Conservation (phyloP, 23 red algal genomes). For the Cyanidiococcus yangmingshanensis region DNA sequence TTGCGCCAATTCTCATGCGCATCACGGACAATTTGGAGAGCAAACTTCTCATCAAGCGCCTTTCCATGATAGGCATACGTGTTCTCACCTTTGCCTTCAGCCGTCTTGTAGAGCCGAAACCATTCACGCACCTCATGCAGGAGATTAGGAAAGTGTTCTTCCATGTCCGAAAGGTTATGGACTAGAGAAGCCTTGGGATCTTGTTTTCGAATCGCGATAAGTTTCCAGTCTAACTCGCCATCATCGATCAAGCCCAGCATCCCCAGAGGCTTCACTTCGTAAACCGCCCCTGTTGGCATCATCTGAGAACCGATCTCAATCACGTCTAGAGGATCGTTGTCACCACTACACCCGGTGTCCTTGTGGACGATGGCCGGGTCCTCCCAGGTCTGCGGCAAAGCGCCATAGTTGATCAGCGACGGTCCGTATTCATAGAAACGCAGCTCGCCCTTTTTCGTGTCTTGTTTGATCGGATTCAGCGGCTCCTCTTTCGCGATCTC, state of each 20-base stretch:
- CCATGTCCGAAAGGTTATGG: conserved; percentile 63
- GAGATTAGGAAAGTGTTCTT: conserved; percentile 51
- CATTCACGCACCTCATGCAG: conserved; percentile 74
- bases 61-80: conserved; percentile 79
- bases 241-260: conserved; percentile 82
- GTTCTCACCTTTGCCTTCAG: conserved; percentile 97
- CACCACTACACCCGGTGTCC: conserved; percentile 55
- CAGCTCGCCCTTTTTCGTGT: conserved; percentile 85
- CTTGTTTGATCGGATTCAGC: conserved; percentile 84
- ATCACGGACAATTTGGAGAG: conserved; percentile 54
- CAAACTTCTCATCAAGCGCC: conserved; percentile 42
- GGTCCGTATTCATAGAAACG: conserved; percentile 83
- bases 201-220: conserved; percentile 59
- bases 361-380: conserved; percentile 47
- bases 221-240: conserved; percentile 94
- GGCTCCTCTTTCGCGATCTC: conserved; percentile 92
- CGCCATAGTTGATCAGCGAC: conserved; percentile 89
- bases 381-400: conserved; percentile 98
- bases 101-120: conserved; percentile 99
- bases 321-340: conserved; percentile 87
- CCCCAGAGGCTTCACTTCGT: conserved; percentile 77
- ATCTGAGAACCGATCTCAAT: conserved; percentile 51
- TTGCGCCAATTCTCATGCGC: conserved; percentile 64
- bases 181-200: conserved; percentile 50
- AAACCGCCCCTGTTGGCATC: conserved; percentile 70